Conservation (phyloP, 148 eudicot genomes). For the Rhododendron molle region DNA sequence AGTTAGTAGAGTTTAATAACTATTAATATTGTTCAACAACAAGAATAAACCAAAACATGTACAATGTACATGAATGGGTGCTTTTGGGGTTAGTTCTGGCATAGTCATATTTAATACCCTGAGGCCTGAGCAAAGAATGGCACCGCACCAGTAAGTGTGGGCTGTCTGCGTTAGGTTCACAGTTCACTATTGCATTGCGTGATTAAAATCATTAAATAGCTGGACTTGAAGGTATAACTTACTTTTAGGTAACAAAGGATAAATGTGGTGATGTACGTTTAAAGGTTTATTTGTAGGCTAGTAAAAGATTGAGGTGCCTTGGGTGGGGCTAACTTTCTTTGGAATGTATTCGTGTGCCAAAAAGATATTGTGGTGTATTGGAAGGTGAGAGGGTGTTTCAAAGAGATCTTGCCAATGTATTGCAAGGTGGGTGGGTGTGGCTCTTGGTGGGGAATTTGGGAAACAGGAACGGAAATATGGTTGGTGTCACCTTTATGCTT, state of each 20-base stretch:
- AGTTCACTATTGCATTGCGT: not conserved
- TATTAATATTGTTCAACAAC: not conserved
- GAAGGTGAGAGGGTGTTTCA: not conserved
- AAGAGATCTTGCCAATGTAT: not conserved
- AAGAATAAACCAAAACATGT: not conserved
- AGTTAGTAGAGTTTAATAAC: not conserved
- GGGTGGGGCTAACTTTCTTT: not conserved
- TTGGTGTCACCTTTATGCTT: not conserved
- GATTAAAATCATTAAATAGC: slow-evolving; percentile 4
- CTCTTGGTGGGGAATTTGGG: not conserved
- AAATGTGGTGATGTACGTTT: not conserved
- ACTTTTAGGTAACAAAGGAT: not conserved
- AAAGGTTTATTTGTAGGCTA: not conserved
- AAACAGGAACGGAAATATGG: not conserved
- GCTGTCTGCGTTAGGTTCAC: not conserved
- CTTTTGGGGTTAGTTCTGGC: not conserved
- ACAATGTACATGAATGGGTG: not conserved
- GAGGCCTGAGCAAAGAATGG: not conserved
- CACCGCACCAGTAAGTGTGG: not conserved
- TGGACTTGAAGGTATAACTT: not conserved
- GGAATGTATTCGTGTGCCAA: not conserved
- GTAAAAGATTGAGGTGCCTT: not conserved
- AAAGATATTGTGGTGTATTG: not conserved
- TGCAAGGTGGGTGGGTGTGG: not conserved
- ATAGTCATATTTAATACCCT: not conserved